A percentile compares a stretch with the other conserved stretches of the same genome.
Evolutionary conservation across 2,329 filamentous ascomycete genomes (phyloP).

Genomic region (Penicillium sp.): DNA sequence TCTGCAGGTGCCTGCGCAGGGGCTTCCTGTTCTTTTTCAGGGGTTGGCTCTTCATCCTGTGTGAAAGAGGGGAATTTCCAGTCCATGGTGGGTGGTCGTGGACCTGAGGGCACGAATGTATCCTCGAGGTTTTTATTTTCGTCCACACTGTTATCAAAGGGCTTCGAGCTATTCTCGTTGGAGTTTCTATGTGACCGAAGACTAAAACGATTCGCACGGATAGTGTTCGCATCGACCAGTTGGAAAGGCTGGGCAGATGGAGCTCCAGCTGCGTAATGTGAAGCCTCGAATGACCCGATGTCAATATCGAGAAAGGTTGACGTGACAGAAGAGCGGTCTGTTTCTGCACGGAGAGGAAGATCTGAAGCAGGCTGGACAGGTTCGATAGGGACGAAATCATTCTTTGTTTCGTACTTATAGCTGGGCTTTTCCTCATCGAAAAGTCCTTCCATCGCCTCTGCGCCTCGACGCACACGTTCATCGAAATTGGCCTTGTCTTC

Average conservation of each 20-base stretch:
- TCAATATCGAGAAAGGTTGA: conserved; percentile 57
- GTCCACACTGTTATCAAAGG: conserved; percentile 31
- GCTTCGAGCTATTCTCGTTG: conserved; percentile 34
- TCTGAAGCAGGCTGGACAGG: conserved; percentile 51
- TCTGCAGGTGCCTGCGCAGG: conserved; percentile 9
- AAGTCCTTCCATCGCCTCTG: conserved; percentile 56
- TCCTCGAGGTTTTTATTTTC: conserved; percentile 29
- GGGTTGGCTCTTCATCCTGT: conserved; percentile 19
- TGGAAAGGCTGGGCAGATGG: conserved; percentile 53
- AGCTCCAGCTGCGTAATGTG: conserved; percentile 53
- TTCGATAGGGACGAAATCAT: conserved; percentile 48
- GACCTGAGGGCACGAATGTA: conserved; percentile 35
- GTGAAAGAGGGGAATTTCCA: conserved; percentile 47
- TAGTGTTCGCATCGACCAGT: conserved; percentile 54
- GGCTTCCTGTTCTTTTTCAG: conserved; percentile 8
- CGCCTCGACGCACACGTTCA: conserved; percentile 57
- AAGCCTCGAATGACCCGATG: conserved; percentile 52
- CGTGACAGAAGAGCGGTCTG: conserved; percentile 48
- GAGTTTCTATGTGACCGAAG: conserved; percentile 45
- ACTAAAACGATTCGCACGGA: conserved; percentile 56
- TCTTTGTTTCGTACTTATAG: conserved; percentile 59
- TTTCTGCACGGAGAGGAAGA: conserved; percentile 51
- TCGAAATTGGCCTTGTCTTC: conserved; percentile 56
- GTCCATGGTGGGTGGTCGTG: conserved; percentile 48
- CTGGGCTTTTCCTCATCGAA: conserved; percentile 56